Conservation (phyloP, 2,329 filamentous ascomycete genomes). For the Rutstroemia sydowiana region DNA sequence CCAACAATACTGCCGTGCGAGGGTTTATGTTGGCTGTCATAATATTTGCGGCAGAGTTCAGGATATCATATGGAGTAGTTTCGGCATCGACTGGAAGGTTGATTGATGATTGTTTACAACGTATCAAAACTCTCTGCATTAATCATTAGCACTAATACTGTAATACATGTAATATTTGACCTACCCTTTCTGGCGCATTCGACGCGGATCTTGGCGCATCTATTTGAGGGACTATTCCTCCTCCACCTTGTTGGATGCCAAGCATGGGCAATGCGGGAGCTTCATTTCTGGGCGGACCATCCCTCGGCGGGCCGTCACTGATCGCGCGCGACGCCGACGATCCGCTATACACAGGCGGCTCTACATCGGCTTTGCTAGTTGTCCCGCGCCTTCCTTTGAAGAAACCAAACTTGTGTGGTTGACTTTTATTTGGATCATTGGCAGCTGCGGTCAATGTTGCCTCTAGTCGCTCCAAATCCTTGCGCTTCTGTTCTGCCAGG, state of each 20-base stretch:
- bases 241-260: slow-evolving; percentile 25
- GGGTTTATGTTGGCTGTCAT: slow-evolving; percentile 59
- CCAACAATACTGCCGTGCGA: slow-evolving; percentile 62
- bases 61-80: slow-evolving; percentile 67
- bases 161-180: slow-evolving; percentile 29
- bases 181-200: slow-evolving; percentile 70
- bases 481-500: slow-evolving; percentile 28
- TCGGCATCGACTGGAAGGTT: slow-evolving; percentile 65
- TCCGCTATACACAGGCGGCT: background rate
- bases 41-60: slow-evolving; percentile 57
- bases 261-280: slow-evolving; percentile 6
- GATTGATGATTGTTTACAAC: slow-evolving; percentile 62
- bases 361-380: slow-evolving; percentile 11
- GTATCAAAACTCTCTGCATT: slow-evolving; percentile 58
- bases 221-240: slow-evolving; percentile 41
- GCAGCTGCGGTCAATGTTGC: slow-evolving; percentile 26
- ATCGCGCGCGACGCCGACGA: slow-evolving; percentile 3
- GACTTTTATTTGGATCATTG: slow-evolving; percentile 11
- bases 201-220: slow-evolving; percentile 76
- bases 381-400: slow-evolving; percentile 24
- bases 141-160: slow-evolving; percentile 25
- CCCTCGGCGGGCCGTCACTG: slow-evolving; percentile 6
- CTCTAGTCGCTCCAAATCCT: slow-evolving; percentile 29
- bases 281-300: slow-evolving; percentile 12
- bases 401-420: slow-evolving; percentile 23